These are phyloP conservation scores for Noccaea bulbosa DNA, from an alignment of 345 rosid genomes.

Conservation along the genomic window DNA sequence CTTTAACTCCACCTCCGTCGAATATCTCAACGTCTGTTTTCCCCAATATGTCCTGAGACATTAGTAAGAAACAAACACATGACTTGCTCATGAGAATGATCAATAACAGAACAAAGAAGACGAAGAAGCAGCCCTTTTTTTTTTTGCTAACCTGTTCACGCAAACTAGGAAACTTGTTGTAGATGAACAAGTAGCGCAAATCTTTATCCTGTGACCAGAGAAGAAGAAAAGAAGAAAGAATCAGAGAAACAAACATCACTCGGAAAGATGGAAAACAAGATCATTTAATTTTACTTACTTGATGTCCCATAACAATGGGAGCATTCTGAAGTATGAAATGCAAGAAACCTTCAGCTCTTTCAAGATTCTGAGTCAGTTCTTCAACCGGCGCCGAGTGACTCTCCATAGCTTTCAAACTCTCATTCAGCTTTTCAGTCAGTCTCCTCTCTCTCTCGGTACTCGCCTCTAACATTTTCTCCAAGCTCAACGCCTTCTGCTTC, in stretches of 20 bases:
- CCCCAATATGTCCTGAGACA: conserved; percentile 78
- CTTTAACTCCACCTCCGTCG: conserved; percentile 87
- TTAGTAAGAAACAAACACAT: conserved; percentile 14
- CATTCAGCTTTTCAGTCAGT: conserved; percentile 69
- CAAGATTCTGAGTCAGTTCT: conserved; percentile 80
- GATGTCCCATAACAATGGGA: conserved; percentile 93
- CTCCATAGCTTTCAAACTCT: conserved; percentile 68
- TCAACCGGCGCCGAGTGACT: conserved; percentile 77
- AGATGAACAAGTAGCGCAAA: conserved; percentile 84
- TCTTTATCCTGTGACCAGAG: conserved; percentile 76
- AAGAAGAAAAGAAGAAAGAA: neutral
- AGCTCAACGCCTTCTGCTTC: conserved; percentile 65
- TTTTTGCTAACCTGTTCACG: conserved; percentile 68
- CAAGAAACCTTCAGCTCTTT: conserved; percentile 89
- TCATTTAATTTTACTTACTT: conserved; percentile 47
- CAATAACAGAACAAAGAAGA: neutral
- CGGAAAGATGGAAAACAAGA: neutral
- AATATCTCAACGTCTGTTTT: conserved; percentile 93
- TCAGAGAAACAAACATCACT: conserved; percentile 19
- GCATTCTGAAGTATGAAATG: conserved; percentile 95
- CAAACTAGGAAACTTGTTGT: conserved; percentile 84
- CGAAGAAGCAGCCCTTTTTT: neutral
- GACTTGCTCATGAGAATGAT: neutral
- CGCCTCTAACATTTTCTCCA: conserved; percentile 74
- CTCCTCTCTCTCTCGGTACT: conserved; percentile 76